Evolutionary conservation across 2,329 filamentous ascomycete genomes (phyloP).

Genomic region (Sporothrix variecibatus): DNA sequence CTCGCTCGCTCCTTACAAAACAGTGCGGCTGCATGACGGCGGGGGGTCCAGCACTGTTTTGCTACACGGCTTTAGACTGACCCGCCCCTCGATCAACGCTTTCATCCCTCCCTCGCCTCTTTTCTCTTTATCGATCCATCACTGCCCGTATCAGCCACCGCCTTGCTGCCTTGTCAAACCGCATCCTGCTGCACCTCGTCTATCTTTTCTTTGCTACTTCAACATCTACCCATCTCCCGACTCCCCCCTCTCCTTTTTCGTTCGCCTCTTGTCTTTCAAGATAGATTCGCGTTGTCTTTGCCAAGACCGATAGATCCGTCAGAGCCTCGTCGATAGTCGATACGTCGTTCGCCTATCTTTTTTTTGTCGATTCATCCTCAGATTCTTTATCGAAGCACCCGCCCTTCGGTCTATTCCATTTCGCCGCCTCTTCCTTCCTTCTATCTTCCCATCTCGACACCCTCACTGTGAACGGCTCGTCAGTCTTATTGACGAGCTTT

Average conservation of each 20-base stretch:
- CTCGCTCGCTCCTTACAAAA: not conserved
- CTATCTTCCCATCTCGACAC: not conserved
- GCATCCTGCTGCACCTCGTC: not conserved
- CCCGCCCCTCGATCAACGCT: slow-evolving; percentile 19
- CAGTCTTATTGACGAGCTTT: slow-evolving; percentile 32
- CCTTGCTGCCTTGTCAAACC: slow-evolving; percentile 20
- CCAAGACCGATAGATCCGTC: not conserved
- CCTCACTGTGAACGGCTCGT: slow-evolving; percentile 28
- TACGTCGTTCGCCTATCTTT: not conserved
- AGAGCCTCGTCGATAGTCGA: not conserved
- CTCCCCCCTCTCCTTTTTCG: not conserved
- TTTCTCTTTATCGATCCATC: slow-evolving; percentile 17
- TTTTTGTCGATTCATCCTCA: not conserved
- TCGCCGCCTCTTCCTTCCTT: not conserved
- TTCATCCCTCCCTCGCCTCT: slow-evolving; percentile 5
- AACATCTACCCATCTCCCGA: not conserved
- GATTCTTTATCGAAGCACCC: not conserved
- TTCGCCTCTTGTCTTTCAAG: not conserved
- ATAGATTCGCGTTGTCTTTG: not conserved
- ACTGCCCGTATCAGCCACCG: not conserved
- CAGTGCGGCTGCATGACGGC: not conserved
- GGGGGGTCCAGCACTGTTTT: not conserved
- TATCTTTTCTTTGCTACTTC: not conserved
- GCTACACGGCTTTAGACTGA: not conserved
- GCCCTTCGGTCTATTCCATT: not conserved